Evolutionary conservation across 208 protist genomes (phyloP).

Genomic region (Leishmania martiniquensis): DNA sequence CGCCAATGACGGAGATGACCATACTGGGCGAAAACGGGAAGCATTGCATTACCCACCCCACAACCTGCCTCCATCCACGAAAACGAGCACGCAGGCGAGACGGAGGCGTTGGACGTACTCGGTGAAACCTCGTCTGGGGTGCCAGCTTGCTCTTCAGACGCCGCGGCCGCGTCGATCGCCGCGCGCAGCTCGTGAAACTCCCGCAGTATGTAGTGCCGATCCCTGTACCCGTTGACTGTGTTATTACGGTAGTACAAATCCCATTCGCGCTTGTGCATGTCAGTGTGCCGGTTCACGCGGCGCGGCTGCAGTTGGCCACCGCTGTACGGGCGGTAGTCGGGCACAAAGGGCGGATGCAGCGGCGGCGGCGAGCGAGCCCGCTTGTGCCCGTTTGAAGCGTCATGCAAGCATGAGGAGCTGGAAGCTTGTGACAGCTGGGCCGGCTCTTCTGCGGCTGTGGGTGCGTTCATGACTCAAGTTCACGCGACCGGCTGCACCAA

Average conservation of each 20-base stretch:
- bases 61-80: constrained; percentile 93
- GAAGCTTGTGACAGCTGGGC: background rate
- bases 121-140: background rate
- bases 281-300: constrained; percentile 12
- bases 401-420: background rate
- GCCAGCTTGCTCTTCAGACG: background rate
- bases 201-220: constrained; percentile 89
- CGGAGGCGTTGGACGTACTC: background rate
- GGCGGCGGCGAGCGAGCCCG: constrained; percentile 43
- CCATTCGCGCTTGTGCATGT: constrained; percentile 70
- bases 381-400: constrained; percentile 14
- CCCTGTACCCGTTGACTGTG: constrained; percentile 88
- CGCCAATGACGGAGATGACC: constrained; percentile 68
- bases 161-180: constrained; percentile 37
- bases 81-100: constrained; percentile 17
- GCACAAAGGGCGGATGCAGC: constrained; percentile 64
- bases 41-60: constrained; percentile 94
- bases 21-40: constrained; percentile 88
- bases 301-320: constrained; percentile 43
- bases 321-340: constrained; percentile 82
- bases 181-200: constrained; percentile 82
- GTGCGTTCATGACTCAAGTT: background rate
- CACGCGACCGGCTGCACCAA: background rate
- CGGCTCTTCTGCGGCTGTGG: background rate
- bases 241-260: constrained; percentile 93